A percentile compares a stretch with the other conserved stretches of the same genome.
phyloP scores from a whole-genome alignment of 176 grass and related monocot genomes.

The Triticum timopheevii region DNA sequence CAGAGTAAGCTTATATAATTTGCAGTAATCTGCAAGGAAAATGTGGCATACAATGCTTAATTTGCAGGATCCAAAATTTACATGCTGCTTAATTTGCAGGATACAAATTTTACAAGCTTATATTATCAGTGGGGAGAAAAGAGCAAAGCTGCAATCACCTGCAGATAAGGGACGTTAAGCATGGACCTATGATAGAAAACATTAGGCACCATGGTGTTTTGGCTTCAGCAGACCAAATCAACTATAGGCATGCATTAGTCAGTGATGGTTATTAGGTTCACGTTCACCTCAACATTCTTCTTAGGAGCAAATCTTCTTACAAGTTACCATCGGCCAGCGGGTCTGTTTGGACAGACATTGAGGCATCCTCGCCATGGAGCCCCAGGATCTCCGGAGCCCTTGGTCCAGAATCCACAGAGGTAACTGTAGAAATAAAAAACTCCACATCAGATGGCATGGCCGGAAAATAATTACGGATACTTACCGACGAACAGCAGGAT shows the following conservation, averaged over 20 bases:
- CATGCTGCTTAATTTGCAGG: too few species aligned
- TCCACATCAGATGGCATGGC: neutral
- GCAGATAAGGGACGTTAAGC: too few species aligned
- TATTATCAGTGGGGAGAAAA: too few species aligned
- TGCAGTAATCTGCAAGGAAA: too few species aligned
- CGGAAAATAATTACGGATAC: too few species aligned
- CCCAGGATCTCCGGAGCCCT: constrained; percentile 71
- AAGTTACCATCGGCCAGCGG: constrained; percentile 27
- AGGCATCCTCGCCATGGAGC: constrained; percentile 31
- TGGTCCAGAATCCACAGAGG: constrained; percentile 75
- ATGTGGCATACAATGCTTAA: too few species aligned
- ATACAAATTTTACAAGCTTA: too few species aligned
- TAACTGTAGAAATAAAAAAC: constrained; percentile 42
- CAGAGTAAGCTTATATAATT: too few species aligned
- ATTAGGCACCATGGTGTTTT: neutral
- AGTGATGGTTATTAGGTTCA: constrained; percentile 66
- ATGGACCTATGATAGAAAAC: neutral
- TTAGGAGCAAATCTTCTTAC: constrained; percentile 18
- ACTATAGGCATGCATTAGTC: constrained; percentile 77
- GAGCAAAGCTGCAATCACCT: too few species aligned
- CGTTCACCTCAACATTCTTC: constrained; percentile 62
- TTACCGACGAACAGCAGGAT: too few species aligned
- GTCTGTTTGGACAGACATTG: constrained; percentile 24
- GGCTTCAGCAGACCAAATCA: constrained; percentile 7
- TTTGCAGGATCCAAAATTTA: too few species aligned